phyloP scores from a whole-genome alignment of 1,139 yeast genomes.

The Geotrichum reessii region DNA sequence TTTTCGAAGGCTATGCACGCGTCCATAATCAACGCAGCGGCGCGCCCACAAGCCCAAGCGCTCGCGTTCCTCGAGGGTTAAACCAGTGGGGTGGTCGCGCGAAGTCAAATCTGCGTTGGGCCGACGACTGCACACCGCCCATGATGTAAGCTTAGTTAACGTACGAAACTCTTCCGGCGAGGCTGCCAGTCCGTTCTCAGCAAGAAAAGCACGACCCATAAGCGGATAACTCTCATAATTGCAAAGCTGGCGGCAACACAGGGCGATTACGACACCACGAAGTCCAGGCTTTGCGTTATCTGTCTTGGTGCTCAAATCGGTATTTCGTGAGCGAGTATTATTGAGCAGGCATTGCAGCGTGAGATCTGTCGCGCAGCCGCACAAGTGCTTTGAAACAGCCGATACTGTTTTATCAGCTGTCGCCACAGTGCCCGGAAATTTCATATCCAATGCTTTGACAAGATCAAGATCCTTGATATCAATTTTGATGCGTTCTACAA shows the following conservation, averaged over 20 bases:
- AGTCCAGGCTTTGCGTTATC: conserved; percentile 27
- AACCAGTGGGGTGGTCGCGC: conserved; percentile 40
- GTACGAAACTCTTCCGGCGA: conserved; percentile 44
- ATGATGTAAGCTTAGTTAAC: conserved; percentile 63
- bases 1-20: conserved; percentile 45
- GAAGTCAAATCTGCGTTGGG: conserved; percentile 23
- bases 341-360: conserved; percentile 63
- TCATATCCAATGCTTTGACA: conserved; percentile 39
- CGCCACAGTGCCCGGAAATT: neutral
- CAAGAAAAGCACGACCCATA: conserved; percentile 39
- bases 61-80: conserved; percentile 47
- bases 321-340: conserved; percentile 27
- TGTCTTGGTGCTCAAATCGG: conserved; percentile 15
- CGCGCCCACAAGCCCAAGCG: conserved; percentile 61
- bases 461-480: conserved; percentile 74
- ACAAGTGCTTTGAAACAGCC: conserved; percentile 78
- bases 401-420: conserved; percentile 34
- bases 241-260: conserved; percentile 93
- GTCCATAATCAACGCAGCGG: conserved; percentile 59
- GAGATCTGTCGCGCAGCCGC: conserved; percentile 91
- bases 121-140: conserved; percentile 76
- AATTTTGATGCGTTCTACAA: conserved; percentile 51
- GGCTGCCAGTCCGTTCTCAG: conserved; percentile 26
- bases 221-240: conserved; percentile 48
- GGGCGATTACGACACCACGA: conserved; percentile 70